These are phyloP conservation scores for Penicillium simplicissimum DNA, from an alignment of 495 filamentous ascomycete species.

Conservation along the genomic window DNA sequence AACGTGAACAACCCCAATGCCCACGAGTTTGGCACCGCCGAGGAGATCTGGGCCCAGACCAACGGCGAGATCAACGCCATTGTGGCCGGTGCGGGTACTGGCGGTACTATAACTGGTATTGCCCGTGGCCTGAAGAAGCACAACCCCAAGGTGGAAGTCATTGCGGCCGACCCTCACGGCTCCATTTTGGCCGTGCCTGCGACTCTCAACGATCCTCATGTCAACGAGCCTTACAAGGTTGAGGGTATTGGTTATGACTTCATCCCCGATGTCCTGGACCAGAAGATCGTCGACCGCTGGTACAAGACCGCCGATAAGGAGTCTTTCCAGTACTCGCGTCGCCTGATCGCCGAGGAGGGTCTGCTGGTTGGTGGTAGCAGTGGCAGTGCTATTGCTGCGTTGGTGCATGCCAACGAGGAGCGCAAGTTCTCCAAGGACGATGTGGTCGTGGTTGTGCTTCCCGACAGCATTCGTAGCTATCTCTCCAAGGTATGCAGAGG, in stretches of 20 bases:
- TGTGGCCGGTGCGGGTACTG: conserved; percentile 92
- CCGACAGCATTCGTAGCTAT: conserved; percentile 95
- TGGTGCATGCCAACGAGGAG: conserved; percentile 77
- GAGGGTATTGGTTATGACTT: conserved; percentile 99
- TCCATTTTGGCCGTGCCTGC: conserved; percentile 83
- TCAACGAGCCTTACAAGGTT: conserved; percentile 89
- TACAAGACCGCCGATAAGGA: conserved; percentile 96
- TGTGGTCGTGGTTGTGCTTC: conserved; percentile 84
- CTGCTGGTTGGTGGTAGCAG: conserved; percentile 93
- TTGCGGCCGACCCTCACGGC: conserved; percentile 89
- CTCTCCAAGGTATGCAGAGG: conserved; percentile 70
- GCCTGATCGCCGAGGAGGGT: conserved; percentile 92
- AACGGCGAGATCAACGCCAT: conserved; percentile 81
- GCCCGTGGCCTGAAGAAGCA: conserved; percentile 85
- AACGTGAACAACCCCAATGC: conserved; percentile 91
- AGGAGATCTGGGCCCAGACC: conserved; percentile 95
- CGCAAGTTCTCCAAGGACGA: conserved; percentile 71
- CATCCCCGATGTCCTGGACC: conserved; percentile 89
- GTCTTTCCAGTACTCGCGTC: conserved; percentile 83
- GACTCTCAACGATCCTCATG: conserved; percentile 71
- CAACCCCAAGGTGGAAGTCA: conserved; percentile 75
- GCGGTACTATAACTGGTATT: conserved; percentile 91
- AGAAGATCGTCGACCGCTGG: conserved; percentile 82
- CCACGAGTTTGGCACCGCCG: conserved; percentile 91
- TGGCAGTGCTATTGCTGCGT: conserved; percentile 87